phyloP scores from a whole-genome alignment of 225 moss, liverwort and hornwort genomes.

The Marchantia paleacea region DNA sequence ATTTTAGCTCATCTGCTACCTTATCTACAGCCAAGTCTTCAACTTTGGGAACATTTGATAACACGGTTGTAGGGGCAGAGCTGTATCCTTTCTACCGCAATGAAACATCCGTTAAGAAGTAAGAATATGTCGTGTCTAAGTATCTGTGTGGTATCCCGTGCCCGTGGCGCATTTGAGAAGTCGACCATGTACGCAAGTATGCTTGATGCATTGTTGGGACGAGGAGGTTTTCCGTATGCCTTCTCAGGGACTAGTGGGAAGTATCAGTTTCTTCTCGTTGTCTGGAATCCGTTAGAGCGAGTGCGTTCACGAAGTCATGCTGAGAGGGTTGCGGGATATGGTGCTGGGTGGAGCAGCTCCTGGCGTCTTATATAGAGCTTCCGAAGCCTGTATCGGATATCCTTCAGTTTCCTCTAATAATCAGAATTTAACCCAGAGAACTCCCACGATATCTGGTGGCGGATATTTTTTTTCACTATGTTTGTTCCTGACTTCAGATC shows the following conservation, averaged over 20 bases:
- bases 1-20: neutral
- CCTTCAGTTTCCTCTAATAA: neutral
- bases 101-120: neutral
- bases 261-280: neutral
- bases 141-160: neutral
- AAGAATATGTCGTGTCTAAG: neutral
- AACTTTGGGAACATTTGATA: too few relatives aligned
- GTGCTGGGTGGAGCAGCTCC: neutral
- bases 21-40: too few relatives aligned
- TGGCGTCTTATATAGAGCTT: neutral
- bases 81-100: neutral
- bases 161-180: neutral
- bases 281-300: neutral
- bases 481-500: neutral
- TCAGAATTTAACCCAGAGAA: neutral
- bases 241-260: neutral
- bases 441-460: neutral
- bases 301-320: neutral
- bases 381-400: neutral
- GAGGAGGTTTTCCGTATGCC: neutral
- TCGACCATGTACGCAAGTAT: neutral
- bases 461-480: neutral
- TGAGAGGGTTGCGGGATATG: neutral
- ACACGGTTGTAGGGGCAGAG: neutral
- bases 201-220: neutral